Conservation (phyloP, 2,329 filamentous ascomycete genomes). For the Meredithiella fracta region DNA sequence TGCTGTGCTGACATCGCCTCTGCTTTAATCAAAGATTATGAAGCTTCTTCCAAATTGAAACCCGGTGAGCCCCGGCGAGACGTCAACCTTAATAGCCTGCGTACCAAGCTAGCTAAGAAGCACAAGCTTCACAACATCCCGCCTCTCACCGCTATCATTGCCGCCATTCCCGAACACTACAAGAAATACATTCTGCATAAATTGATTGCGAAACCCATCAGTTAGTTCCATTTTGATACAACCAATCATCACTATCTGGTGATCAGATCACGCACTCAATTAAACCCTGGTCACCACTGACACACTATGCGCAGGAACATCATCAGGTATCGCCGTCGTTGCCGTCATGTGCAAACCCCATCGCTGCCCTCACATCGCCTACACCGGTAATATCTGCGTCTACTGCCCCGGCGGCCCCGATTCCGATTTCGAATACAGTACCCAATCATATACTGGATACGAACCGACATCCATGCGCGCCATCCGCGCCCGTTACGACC, state of each 20-base stretch:
- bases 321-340: slow-evolving; percentile 92
- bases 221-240: slow-evolving; percentile 29
- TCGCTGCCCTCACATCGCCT: slow-evolving; percentile 91
- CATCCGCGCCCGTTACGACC: slow-evolving; percentile 90
- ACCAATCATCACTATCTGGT: too few species aligned
- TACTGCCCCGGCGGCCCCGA: slow-evolving; percentile 96
- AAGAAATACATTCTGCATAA: slow-evolving; percentile 98
- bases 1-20: slow-evolving; percentile 94
- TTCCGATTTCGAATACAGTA: slow-evolving; percentile 97
- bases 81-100: slow-evolving; percentile 79
- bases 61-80: slow-evolving; percentile 60
- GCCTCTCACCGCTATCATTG: slow-evolving; percentile 89
- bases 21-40: slow-evolving; percentile 79
- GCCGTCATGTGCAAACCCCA: slow-evolving; percentile 99
- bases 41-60: slow-evolving; percentile 53
- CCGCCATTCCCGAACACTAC: slow-evolving; percentile 96
- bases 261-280: background rate
- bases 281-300: background rate
- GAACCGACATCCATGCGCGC: slow-evolving; percentile 97
- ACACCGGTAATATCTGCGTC: slow-evolving; percentile 97
- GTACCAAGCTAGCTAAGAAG: slow-evolving; percentile 80
- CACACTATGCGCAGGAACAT: slow-evolving; percentile 46
- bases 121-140: slow-evolving; percentile 77
- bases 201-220: slow-evolving; percentile 89
- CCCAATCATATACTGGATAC: slow-evolving; percentile 96